Conservation (phyloP, 257 asterid genomes). For the Orobanche coerulescens region DNA sequence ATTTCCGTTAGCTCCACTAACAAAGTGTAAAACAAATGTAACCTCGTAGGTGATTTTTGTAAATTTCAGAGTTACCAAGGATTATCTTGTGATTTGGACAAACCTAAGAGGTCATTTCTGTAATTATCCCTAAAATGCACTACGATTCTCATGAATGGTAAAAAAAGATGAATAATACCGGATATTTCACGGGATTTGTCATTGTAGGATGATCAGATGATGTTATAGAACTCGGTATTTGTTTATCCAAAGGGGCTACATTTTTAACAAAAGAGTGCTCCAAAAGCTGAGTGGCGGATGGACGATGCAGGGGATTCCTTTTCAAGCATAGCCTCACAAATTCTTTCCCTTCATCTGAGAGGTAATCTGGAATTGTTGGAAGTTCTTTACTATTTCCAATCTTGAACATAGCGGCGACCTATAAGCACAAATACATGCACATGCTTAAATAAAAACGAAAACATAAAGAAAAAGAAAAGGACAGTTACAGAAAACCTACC, state of each 20-base stretch:
- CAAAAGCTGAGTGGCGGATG: slow-evolving; percentile 74
- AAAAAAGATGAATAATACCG: slow-evolving; percentile 32
- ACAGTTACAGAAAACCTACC: no score
- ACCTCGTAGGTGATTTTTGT: not conserved
- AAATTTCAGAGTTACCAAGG: not conserved
- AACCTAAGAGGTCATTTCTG: no score
- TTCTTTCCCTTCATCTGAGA: slow-evolving; percentile 88
- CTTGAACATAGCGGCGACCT: slow-evolving; percentile 99
- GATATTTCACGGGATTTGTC: slow-evolving; percentile 45
- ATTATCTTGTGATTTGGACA: not conserved
- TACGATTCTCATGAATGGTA: not conserved
- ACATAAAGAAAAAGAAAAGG: not conserved
- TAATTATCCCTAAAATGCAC: not conserved
- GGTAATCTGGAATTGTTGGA: slow-evolving; percentile 81
- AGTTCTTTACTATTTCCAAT: slow-evolving; percentile 93
- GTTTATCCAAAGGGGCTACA: slow-evolving; percentile 65
- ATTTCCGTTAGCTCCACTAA: no score
- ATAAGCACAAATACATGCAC: slow-evolving; percentile 29
- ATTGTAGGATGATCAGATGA: slow-evolving; percentile 49
- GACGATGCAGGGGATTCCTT: slow-evolving; percentile 82
- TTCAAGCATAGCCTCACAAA: slow-evolving; percentile 84
- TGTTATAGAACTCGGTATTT: slow-evolving; percentile 33
- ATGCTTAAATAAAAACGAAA: not conserved
- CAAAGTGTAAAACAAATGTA: not conserved
- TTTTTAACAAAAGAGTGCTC: slow-evolving; percentile 83